Evolutionary conservation across 371 early-diverging fungal genomes (phyloP).

Genomic region (Apophysomyces variabilis): DNA sequence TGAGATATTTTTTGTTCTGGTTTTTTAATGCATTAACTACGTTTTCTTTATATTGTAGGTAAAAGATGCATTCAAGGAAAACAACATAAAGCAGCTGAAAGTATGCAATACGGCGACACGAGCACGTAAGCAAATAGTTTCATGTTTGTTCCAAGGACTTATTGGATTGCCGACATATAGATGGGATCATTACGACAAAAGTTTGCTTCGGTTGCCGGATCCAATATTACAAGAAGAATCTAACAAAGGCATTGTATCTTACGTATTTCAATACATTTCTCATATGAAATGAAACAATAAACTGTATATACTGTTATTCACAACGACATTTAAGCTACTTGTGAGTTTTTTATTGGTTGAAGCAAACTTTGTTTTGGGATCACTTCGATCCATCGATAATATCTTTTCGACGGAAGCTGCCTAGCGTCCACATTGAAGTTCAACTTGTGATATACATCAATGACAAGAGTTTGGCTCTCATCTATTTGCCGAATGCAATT

Average conservation of each 20-base stretch:
- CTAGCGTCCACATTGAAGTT: too few species aligned
- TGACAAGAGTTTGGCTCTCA: too few species aligned
- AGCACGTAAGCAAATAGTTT: slow-evolving; percentile 46
- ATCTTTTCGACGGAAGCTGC: too few species aligned
- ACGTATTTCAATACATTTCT: slow-evolving; percentile 91
- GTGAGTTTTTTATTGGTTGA: too few species aligned
- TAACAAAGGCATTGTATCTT: slow-evolving; percentile 75
- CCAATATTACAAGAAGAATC: slow-evolving; percentile 76
- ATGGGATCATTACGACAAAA: slow-evolving; percentile 91
- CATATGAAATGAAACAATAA: slow-evolving; percentile 55
- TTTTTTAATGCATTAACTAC: background rate
- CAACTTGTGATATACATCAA: too few species aligned
- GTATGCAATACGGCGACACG: slow-evolving; percentile 76
- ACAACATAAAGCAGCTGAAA: slow-evolving; percentile 75
- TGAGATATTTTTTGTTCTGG: slow-evolving; percentile 23
- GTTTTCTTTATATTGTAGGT: slow-evolving; percentile 12
- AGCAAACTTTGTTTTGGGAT: too few species aligned
- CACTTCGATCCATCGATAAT: too few species aligned
- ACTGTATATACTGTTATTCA: background rate
- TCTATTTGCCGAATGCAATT: too few species aligned
- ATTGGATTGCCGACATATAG: slow-evolving; percentile 29
- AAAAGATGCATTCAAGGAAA: slow-evolving; percentile 82
- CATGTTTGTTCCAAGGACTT: background rate
- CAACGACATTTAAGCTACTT: background rate
- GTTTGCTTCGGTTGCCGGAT: slow-evolving; percentile 76